A percentile compares a stretch with the other conserved stretches of the same genome.
These are phyloP conservation scores for Epithele typhae DNA, from an alignment of 768 basidiomycete species.

Conservation along the genomic window DNA sequence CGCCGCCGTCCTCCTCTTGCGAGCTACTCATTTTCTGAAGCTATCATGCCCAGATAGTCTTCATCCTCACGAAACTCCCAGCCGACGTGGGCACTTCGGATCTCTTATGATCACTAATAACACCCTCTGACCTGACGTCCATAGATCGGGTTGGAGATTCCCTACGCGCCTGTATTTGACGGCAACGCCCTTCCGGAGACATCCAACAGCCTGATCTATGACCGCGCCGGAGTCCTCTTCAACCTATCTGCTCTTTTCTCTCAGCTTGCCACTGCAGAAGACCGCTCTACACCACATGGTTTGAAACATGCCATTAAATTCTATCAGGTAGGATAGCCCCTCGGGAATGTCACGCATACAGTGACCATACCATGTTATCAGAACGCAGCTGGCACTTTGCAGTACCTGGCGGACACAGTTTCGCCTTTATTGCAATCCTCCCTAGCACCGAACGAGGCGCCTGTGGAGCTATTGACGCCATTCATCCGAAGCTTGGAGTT, in stretches of 20 bases:
- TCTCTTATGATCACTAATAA: constrained; percentile 6
- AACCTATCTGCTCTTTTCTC: constrained; percentile 88
- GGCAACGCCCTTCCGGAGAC: constrained; percentile 53
- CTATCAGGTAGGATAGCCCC: constrained; percentile 53
- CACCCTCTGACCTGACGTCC: neutral
- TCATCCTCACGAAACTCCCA: constrained; percentile 81
- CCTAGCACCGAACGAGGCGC: constrained; percentile 47
- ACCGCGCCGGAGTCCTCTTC: constrained; percentile 74
- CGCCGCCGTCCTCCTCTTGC: neutral
- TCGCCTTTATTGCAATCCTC: constrained; percentile 45
- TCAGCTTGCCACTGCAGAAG: constrained; percentile 67
- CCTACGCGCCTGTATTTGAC: constrained; percentile 73
- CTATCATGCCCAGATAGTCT: constrained; percentile 88
- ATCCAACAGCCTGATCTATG: constrained; percentile 73
- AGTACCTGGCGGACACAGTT: constrained; percentile 51
- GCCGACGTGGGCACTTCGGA: constrained; percentile 47
- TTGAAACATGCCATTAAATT: constrained; percentile 72
- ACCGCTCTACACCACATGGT: constrained; percentile 70
- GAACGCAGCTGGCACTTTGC: constrained; percentile 73
- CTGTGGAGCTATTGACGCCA: constrained; percentile 60
- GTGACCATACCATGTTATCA: constrained; percentile 19
- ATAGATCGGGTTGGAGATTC: constrained; percentile 66
- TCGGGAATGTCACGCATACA: neutral
- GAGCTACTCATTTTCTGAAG: constrained; percentile 35
- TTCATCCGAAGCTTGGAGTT: constrained; percentile 63